These are phyloP conservation scores for Sphagnum magellanicum DNA, from an alignment of 228 moss, liverwort and hornwort genomes.

Conservation along the genomic window DNA sequence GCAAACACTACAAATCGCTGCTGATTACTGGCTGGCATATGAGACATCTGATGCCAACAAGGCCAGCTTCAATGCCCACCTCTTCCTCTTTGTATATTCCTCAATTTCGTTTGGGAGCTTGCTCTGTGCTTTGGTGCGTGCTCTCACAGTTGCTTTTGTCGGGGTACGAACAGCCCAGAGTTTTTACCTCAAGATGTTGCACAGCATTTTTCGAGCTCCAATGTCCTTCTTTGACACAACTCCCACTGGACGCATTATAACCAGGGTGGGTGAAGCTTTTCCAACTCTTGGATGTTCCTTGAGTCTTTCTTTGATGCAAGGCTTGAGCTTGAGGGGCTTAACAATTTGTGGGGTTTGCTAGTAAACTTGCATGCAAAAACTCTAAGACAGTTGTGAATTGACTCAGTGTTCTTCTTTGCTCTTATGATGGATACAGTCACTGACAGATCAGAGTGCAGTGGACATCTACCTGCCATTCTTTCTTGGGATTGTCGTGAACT, in stretches of 20 bases:
- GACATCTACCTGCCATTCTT: constrained; percentile 53
- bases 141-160: constrained; percentile 24
- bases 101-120: constrained; percentile 29
- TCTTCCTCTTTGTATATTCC: constrained; percentile 30
- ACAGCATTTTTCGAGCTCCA: constrained; percentile 40
- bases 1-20: constrained; percentile 35
- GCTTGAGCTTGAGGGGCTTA: constrained; percentile 8
- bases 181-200: constrained; percentile 40
- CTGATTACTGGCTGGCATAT: constrained; percentile 57
- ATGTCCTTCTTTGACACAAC: constrained; percentile 66
- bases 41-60: constrained; percentile 29
- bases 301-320: not conserved
- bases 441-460: constrained; percentile 33
- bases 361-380: constrained; percentile 4
- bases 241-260: constrained; percentile 51
- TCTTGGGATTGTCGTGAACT: constrained; percentile 38
- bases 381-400: constrained; percentile 15
- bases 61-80: constrained; percentile 14
- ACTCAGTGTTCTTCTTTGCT: constrained; percentile 3
- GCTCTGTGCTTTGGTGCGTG: constrained; percentile 21
- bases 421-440: constrained; percentile 20
- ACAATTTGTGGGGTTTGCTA: constrained; percentile 23
- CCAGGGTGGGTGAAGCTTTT: constrained; percentile 27
- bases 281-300: not conserved
- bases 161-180: constrained; percentile 41